Percentiles rank a stretch among this genome's conserved stretches.
Evolutionary conservation across 1,139 yeast genomes (phyloP).

Genomic region (Pichia sp.): DNA sequence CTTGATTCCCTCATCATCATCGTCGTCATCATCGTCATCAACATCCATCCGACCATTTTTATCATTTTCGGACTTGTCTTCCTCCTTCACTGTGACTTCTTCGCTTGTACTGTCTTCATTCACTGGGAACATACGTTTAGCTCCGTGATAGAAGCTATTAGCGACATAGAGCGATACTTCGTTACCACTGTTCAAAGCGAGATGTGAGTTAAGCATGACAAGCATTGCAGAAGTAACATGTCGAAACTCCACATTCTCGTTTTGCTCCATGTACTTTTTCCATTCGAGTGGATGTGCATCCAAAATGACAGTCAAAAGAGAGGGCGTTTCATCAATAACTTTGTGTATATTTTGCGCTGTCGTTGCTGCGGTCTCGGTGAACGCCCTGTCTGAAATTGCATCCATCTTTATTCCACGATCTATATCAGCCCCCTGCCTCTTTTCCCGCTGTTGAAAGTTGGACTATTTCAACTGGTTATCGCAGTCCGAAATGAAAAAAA

Average conservation of each 20-base stretch:
- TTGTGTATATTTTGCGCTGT: conserved; percentile 23
- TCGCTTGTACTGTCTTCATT: conserved; percentile 11
- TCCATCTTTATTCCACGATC: conserved; percentile 51
- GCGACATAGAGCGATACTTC: conserved; percentile 80
- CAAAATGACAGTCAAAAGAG: conserved; percentile 70
- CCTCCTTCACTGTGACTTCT: conserved; percentile 1
- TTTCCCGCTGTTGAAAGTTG: too few species aligned
- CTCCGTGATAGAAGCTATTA: conserved; percentile 55
- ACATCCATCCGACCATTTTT: conserved; percentile 2
- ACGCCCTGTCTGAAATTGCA: conserved; percentile 67
- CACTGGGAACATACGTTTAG: conserved; percentile 67
- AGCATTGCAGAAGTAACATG: conserved; percentile 58
- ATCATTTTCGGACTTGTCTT: conserved; percentile 1
- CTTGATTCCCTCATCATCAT: conserved; percentile 6
- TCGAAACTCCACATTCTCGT: conserved; percentile 41
- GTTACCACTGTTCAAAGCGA: conserved; percentile 80
- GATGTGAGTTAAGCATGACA: conserved; percentile 78
- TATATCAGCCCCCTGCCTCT: too few species aligned
- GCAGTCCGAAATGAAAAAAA: too few species aligned
- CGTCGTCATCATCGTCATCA: conserved; percentile 12
- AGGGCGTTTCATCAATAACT: conserved; percentile 65
- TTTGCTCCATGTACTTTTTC: conserved; percentile 44
- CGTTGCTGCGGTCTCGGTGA: conserved; percentile 41
- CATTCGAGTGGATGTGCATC: conserved; percentile 80
- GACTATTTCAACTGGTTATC: too few species aligned